Evolutionary conservation across 2,329 filamentous ascomycete species (phyloP).

Genomic region (Sporothrix inflata): DNA sequence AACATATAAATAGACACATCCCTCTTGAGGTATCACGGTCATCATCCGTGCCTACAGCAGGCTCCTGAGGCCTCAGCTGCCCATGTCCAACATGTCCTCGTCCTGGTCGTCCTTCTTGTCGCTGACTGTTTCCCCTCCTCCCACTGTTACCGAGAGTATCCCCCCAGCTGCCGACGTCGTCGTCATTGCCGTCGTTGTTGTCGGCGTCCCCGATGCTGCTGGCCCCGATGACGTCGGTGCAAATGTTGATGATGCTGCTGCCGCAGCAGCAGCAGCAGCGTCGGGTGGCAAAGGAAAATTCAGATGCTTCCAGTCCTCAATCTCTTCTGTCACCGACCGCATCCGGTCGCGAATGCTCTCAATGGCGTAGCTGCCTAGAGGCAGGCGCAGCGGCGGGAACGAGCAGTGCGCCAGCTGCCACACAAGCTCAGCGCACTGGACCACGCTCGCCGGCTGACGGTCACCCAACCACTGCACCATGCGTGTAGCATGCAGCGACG

Average conservation of each 20-base stretch:
- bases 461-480: slow-evolving; percentile 96
- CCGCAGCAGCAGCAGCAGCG: background rate
- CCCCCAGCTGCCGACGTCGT: background rate
- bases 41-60: too few relatives aligned
- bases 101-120: slow-evolving; percentile 12
- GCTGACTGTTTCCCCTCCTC: background rate
- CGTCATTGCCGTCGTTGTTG: slow-evolving; percentile 36
- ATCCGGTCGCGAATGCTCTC: slow-evolving; percentile 92
- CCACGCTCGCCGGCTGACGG: slow-evolving; percentile 86
- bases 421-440: slow-evolving; percentile 89
- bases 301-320: slow-evolving; percentile 89
- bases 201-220: slow-evolving; percentile 37
- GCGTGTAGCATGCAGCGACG: slow-evolving; percentile 83
- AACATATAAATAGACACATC: background rate
- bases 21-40: background rate
- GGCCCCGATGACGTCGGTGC: background rate
- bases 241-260: slow-evolving; percentile 36
- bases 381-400: slow-evolving; percentile 83
- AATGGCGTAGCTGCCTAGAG: slow-evolving; percentile 92
- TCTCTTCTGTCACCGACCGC: slow-evolving; percentile 89
- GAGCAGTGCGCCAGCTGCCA: slow-evolving; percentile 95
- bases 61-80: background rate
- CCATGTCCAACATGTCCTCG: slow-evolving; percentile 26
- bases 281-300: slow-evolving; percentile 63
- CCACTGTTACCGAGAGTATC: background rate